Evolutionary conservation across 108 stramenopile species (phyloP), one percentile per base, ranked within the genome.

Genomic region (Cylindrotheca closterium): DNA sequence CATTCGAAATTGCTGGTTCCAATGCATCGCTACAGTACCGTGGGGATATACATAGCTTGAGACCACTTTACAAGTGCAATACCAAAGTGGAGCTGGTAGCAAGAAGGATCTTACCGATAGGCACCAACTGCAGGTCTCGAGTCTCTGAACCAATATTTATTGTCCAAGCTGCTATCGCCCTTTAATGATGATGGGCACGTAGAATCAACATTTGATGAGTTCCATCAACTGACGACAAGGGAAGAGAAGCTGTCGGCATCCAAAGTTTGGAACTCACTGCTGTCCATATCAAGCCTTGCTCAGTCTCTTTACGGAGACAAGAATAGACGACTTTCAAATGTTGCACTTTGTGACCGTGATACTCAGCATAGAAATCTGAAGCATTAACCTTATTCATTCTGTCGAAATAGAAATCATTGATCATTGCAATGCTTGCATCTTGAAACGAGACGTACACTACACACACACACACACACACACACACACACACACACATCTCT

Each of bases 91-190:
- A n/a, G n/a, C n/a, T n/a, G n/a, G n/a, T n/a, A n/a, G n/a, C n/a
- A n/a, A 42, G 37, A 42, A 42, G 10, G 7, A 15, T 7, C 37
- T 15, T 28, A 21, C 37, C 37, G 3, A 31, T 78, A 74, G 10
- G 71, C 80, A 25, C 86, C 86, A 1, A 85, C 80, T 0, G 87
- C 87, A 1, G 74, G 74, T 10, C 61, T 63, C 18, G 30, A n/a
- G 68, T 83, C 86, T 21, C 48, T n/a, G 53, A 81, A 86, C 88
- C 88, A 89, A 58, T 86, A 83, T 55, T 93, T 93, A 63, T 93
- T 93, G 53, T 93, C 92, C 23, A 93, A 66, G 28, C 73, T 76
- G 8, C 80, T 82, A 62, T 91, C 90, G n/a, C n/a, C n/a, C n/a
- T n/a, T n/a, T n/a, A n/a, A n/a, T n/a, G n/a, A n/a, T n/a, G n/a